Evolutionary conservation across 31 red algal species (phyloP), one percentile per base, ranked within the genome.

Genomic region (Bonnemaisonia californica): DNA sequence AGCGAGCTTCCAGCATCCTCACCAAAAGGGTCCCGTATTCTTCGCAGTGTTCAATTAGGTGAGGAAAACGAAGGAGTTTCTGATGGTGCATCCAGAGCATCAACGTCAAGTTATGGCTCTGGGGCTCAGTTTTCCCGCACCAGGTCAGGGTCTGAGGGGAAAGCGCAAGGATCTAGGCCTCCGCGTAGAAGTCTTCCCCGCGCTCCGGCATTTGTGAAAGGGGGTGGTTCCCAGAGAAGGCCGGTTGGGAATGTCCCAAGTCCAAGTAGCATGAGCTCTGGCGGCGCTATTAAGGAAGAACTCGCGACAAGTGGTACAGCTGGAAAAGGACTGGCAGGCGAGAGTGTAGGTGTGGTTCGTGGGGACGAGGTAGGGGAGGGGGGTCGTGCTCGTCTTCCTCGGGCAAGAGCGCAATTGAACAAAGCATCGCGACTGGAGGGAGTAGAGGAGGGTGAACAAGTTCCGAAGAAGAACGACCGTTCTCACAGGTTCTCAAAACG

Each of bases 181-280:
- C 77, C 33, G 27, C 74, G 75, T 21, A 74, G 85, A 39, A 59
- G 85, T 42, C 57, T 89, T 36, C 85, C 85, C 12, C 62, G 85
- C 23, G 85, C 85, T n/a, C 85, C 85, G 30, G 85, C 85, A 1
- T 89, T 89, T 72, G 75, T 89, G 34, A 89, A 89, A 63, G 85
- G 85, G 3, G 85, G 76, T 63, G 69, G 75, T 33, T 67, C 68
- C 33, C 83, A 87, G 62, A 59, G 83, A 70, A 54, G 60, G 47
- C 31, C 58, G 47, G 57, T 73, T 41, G 83, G 71, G 38, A 59
- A 59, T 30, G 62, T 87, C 38, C 45, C 62, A 3, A 62, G 41
- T 58, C 33, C 41, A 34, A 34, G 45, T 57, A 37, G 62, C 51
- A 59, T 3, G 32, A 68, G 67, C 33, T 8, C 36, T 27, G 65